Percentiles rank a stretch among this genome's conserved stretches.
Evolutionary conservation across 208 protist genomes (phyloP).

Genomic region (Acanthamoeba castellanii): DNA sequence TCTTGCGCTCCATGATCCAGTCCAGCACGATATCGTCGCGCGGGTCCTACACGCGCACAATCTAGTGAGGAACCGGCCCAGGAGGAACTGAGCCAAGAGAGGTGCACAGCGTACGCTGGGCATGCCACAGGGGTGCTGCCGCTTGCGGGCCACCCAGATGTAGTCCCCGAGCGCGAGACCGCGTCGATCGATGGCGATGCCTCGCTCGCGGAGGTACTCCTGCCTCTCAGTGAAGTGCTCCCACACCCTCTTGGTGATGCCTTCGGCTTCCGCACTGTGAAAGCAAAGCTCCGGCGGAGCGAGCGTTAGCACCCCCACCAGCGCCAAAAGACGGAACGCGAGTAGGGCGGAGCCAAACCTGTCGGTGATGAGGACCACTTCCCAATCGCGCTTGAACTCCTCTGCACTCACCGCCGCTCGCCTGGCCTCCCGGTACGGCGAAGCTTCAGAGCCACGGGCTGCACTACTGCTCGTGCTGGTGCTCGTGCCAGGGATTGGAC

Average conservation of each 20-base stretch:
- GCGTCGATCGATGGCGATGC: background rate
- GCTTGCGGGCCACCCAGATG: background rate
- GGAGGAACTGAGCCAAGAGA: background rate
- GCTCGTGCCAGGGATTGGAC: background rate
- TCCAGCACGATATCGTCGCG: background rate
- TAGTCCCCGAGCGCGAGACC: constrained; percentile 18
- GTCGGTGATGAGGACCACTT: constrained; percentile 29
- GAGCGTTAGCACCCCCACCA: background rate
- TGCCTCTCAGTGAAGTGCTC: background rate
- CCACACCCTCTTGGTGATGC: background rate
- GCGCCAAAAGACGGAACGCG: background rate
- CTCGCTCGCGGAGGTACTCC: background rate
- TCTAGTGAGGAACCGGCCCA: background rate
- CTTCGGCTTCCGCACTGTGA: background rate
- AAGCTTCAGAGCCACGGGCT: background rate
- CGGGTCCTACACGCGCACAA: background rate
- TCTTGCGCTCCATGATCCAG: constrained; percentile 61
- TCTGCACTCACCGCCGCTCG: background rate
- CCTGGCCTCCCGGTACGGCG: background rate
- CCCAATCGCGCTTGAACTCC: constrained; percentile 41
- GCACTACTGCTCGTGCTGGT: background rate
- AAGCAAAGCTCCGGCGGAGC: background rate
- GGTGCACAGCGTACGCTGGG: background rate
- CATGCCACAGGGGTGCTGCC: background rate
- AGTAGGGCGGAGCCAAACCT: background rate